A percentile compares a stretch with the other conserved stretches of the same genome.
Conservation (phyloP, 192 early-diverging fungal genomes). For the Backusella tuberculispora region DNA sequence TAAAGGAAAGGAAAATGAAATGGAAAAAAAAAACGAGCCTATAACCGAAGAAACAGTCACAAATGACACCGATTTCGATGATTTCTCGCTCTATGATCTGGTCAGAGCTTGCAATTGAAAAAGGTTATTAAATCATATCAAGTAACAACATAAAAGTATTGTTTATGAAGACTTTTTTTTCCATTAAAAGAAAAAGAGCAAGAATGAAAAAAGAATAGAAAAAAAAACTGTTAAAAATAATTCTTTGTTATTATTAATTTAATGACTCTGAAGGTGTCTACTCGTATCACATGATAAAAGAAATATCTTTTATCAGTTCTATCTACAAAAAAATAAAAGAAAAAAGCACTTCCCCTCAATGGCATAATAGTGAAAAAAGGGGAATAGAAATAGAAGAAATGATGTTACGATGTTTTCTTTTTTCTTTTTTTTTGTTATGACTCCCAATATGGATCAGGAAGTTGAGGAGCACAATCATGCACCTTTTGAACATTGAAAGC, state of each 20-base stretch:
- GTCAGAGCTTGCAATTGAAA: neutral
- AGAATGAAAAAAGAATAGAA: too few relatives aligned
- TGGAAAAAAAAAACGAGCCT: neutral
- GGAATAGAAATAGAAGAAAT: neutral
- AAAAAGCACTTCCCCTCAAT: too few relatives aligned
- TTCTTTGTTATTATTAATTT: neutral
- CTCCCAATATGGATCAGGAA: slow-evolving; percentile 48
- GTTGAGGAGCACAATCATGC: slow-evolving; percentile 42
- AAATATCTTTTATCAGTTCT: neutral
- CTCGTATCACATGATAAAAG: neutral
- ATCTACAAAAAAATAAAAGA: slow-evolving; percentile 3
- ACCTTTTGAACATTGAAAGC: slow-evolving; percentile 42
- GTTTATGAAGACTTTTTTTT: too few relatives aligned
- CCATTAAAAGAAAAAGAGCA: too few relatives aligned
- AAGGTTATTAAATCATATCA: too few relatives aligned
- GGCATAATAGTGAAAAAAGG: too few relatives aligned
- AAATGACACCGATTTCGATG: neutral
- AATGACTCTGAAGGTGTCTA: neutral
- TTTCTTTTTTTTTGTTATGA: too few relatives aligned
- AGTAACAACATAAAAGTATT: too few relatives aligned
- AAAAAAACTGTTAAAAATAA: neutral
- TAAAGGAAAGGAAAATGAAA: neutral
- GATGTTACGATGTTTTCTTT: neutral
- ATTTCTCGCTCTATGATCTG: too few relatives aligned
- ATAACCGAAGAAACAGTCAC: neutral